These are phyloP conservation scores for Cladosporium phlei DNA, from an alignment of 2,329 filamentous ascomycete genomes.

Conservation along the genomic window DNA sequence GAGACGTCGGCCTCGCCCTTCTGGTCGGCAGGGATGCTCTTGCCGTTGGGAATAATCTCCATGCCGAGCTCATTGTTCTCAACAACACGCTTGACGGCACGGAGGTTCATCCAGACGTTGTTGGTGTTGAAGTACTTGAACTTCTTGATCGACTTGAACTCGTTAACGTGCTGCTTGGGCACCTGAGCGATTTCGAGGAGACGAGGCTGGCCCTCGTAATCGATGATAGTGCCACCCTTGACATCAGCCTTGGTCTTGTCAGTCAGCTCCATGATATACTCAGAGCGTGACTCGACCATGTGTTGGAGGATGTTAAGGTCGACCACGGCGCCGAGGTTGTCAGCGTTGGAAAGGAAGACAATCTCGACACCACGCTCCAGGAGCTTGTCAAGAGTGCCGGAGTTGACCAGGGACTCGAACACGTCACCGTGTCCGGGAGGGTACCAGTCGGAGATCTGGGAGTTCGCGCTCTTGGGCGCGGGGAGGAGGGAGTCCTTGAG, in stretches of 20 bases:
- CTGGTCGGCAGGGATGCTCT: slow-evolving; percentile 97
- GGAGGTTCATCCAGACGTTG: slow-evolving; percentile 99
- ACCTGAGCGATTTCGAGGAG: slow-evolving; percentile 98
- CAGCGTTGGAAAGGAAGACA: slow-evolving; percentile 97
- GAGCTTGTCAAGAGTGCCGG: slow-evolving; percentile 93
- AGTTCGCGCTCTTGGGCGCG: slow-evolving; percentile 83
- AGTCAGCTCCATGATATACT: slow-evolving; percentile 99
- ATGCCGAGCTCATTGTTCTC: slow-evolving; percentile 98
- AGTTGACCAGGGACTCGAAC: slow-evolving; percentile 99
- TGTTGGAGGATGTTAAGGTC: slow-evolving; percentile 97
- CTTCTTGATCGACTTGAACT: slow-evolving; percentile 99
- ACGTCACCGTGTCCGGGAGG: slow-evolving; percentile 98
- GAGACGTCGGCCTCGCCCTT: slow-evolving; percentile 98
- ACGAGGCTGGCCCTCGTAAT: slow-evolving; percentile 95
- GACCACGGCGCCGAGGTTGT: slow-evolving; percentile 96
- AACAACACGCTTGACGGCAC: slow-evolving; percentile 96
- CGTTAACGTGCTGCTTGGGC: slow-evolving; percentile 98
- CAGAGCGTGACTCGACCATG: slow-evolving; percentile 94
- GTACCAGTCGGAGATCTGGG: slow-evolving; percentile 94
- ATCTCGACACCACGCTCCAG: slow-evolving; percentile 93
- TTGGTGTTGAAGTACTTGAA: slow-evolving; percentile 99
- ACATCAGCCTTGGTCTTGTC: slow-evolving; percentile 99
- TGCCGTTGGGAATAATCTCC: slow-evolving; percentile 99
- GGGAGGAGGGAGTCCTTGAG: slow-evolving; percentile 97
- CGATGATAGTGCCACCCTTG: slow-evolving; percentile 99